phyloP scores from a whole-genome alignment of 495 filamentous ascomycete species.

The Parathielavia hyrcaniae region DNA sequence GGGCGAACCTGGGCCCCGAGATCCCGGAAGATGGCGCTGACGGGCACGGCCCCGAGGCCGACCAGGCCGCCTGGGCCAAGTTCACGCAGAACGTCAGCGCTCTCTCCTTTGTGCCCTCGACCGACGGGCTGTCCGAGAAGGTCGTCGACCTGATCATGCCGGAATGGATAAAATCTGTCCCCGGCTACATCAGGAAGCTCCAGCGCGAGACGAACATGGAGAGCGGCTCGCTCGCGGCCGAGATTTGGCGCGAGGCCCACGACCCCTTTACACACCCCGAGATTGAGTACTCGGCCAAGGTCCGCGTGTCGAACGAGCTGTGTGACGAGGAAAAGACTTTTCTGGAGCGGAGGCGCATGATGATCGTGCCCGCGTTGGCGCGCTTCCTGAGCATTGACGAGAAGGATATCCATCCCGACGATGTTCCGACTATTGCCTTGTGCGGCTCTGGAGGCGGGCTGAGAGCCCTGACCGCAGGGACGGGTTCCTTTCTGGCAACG shows the following conservation, averaged over 20 bases:
- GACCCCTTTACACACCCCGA: slow-evolving; percentile 80
- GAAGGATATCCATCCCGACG: slow-evolving; percentile 78
- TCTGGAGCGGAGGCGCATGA: slow-evolving; percentile 53
- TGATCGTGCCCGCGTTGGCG: slow-evolving; percentile 65
- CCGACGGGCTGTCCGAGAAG: slow-evolving; percentile 55
- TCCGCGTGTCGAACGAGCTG: slow-evolving; percentile 74
- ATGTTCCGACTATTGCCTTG: slow-evolving; percentile 87
- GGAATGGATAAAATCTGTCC: slow-evolving; percentile 72
- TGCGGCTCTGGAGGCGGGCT: slow-evolving; percentile 90
- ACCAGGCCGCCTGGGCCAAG: slow-evolving; percentile 50
- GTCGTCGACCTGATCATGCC: slow-evolving; percentile 68
- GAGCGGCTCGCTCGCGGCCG: slow-evolving; percentile 78
- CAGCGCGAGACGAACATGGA: slow-evolving; percentile 81
- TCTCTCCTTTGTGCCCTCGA: slow-evolving; percentile 46
- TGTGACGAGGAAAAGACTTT: slow-evolving; percentile 79
- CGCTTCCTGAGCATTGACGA: slow-evolving; percentile 72
- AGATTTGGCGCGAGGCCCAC: slow-evolving; percentile 87
- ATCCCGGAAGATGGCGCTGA: background rate
- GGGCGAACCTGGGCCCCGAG: background rate
- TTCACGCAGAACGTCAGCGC: slow-evolving; percentile 55
- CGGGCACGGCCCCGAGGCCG: slow-evolving; percentile 10
- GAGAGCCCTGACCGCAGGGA: slow-evolving; percentile 80
- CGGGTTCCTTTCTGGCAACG: slow-evolving; percentile 73
- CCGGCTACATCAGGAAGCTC: slow-evolving; percentile 73
- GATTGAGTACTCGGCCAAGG: slow-evolving; percentile 67